Base-by-base conservation (phyloP, 352 stramenopile species). In the Blastocystis sp. region DNA sequence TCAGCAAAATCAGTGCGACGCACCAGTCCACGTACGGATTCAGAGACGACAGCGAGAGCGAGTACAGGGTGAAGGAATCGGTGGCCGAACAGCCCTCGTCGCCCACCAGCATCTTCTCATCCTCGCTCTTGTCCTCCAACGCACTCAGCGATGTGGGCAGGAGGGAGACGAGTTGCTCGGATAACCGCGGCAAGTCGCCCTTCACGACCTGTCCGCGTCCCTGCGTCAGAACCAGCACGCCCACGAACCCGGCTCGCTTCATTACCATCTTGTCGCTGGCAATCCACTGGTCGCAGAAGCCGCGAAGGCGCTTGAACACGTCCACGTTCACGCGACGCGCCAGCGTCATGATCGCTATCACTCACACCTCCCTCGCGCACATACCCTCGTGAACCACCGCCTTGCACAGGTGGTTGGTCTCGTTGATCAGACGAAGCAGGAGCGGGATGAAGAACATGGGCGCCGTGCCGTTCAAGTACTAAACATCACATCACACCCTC, bases 371-470 rank as follows among this genome's bases (percentile, higher is more conserved):
- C 16, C 13, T 12, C 2, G 29, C 1, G 59, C 16, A 21, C 51
- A 10, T 26, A 85, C 74, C 1, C 0, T 85, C 50, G 26, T 85
- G 74, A 19, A 63, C 10, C 12, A 85, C 74, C 0, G 26, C 33
- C 0, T 63, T 35, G 41, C 74, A 85, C 3, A 85, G 51, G 21
- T 37, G 13, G 66, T 85, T 41, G 37, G 51, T 55, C 33, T 96
- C 94, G 71, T 96, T 96, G 2, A 94, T 93, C 26, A 96, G 78
- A 37, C 94, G 94, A 24, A 96, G 90, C 74, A 96, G 93, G n/a
- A 96, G 91, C 37, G 94, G 94, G 76, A 96, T 88, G 59, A 96
- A 91, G 91, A 96, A 95, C 88, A 96, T 94, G 90, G 95, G 93
- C 1, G 93, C 93, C 55, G 93, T 93, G 66, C 93, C 92, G 82